A percentile compares a stretch with the other conserved stretches of the same genome.
Conservation (phyloP, 2,329 filamentous ascomycete genomes). For the Hymenoscyphus infarciens region DNA sequence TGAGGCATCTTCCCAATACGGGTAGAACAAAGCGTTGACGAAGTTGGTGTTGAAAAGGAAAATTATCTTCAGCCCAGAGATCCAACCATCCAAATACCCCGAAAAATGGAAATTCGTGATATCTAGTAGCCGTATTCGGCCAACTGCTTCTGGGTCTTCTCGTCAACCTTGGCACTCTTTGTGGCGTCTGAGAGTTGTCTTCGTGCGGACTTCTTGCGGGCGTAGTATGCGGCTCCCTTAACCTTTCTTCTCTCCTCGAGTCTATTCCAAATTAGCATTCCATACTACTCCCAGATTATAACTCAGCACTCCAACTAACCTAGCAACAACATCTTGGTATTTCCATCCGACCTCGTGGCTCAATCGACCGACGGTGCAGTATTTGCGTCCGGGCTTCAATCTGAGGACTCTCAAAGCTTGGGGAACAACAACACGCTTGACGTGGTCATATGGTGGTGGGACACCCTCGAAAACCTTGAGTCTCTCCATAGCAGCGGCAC, state of each 20-base stretch:
- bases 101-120: slow-evolving; percentile 28
- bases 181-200: slow-evolving; percentile 89
- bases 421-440: slow-evolving; percentile 99
- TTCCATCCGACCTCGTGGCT: slow-evolving; percentile 99
- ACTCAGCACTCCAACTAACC: slow-evolving; percentile 57
- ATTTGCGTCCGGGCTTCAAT: slow-evolving; percentile 98
- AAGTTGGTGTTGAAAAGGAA: slow-evolving; percentile 27
- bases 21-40: slow-evolving; percentile 37
- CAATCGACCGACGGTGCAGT: slow-evolving; percentile 97
- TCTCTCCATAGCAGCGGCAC: slow-evolving; percentile 92
- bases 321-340: slow-evolving; percentile 98
- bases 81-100: slow-evolving; percentile 24
- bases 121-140: slow-evolving; percentile 87
- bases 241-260: slow-evolving; percentile 99
- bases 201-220: slow-evolving; percentile 96
- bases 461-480: slow-evolving; percentile 99
- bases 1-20: slow-evolving; percentile 30
- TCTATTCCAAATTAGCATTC: slow-evolving; percentile 48
- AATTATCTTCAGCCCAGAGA: slow-evolving; percentile 16
- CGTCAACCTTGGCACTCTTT: slow-evolving; percentile 84
- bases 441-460: slow-evolving; percentile 97
- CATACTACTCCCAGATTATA: slow-evolving; percentile 10
- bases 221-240: slow-evolving; percentile 98
- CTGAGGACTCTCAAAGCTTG: slow-evolving; percentile 95
- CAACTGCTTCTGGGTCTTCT: slow-evolving; percentile 84